Base-by-base conservation (phyloP, 805 yeast species). In the Saccharomycopsis schoenii region DNA sequence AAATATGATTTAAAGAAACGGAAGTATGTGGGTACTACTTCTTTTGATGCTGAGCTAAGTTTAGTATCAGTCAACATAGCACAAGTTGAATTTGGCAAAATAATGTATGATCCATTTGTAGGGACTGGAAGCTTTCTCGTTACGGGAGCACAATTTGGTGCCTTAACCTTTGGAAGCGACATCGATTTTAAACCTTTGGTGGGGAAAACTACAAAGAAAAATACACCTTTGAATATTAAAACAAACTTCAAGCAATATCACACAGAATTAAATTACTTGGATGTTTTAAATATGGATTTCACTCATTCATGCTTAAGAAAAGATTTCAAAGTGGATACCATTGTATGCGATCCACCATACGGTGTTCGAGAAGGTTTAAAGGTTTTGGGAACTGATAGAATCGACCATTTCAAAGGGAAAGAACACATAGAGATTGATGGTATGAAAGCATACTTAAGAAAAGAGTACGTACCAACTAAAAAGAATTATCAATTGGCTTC, bases 271-370 rank as follows among this genome's bases (percentile, higher is more conserved):
- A 75, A 77, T 55, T 87, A 85, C 67, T 71, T 91, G 59, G 98
- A 92, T 70, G 86, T 87, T 0, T 66, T 89, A 66, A 85, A 96
- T 15, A 89, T 94, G 94, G 99, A 94, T 74, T 94, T 94, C 72
- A 94, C 98, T 1, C 91, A 94, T 70, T 87, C 88, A 71, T 86
- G 97, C 2, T 76, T 94, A 59, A 77, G 97, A 65, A 62, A 71
- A 0, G 78, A 80, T 64, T 72, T 94, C 25, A 69, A 66, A 34
- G 78, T 94, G 14, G 97, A 94, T 70, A 79, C 88, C 1, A 93
- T 94, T 4, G 82, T 93, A 1, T 91, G 97, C 70, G 99, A 94
- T 73, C 99, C 99, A 1, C 99, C 99, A 0, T 94, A 94, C 71
- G 99, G 99, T 12, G 96, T 94, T 1, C 79, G 99, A 67, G 99